Conservation (phyloP, 192 early-diverging fungal genomes). For the Pilobolus umbonatus region DNA sequence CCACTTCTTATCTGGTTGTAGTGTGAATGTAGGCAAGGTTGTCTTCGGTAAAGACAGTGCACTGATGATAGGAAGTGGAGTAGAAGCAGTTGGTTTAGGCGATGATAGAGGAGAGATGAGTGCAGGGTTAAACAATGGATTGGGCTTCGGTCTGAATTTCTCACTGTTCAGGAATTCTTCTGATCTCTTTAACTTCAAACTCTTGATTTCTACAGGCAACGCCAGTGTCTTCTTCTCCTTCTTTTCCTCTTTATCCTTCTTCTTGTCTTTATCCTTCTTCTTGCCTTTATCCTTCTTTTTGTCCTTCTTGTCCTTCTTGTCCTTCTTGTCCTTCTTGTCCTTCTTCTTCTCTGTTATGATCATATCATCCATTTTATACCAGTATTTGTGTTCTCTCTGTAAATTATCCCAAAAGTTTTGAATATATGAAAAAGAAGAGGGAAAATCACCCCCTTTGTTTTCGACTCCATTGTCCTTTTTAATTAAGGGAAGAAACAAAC, state of each 20-base stretch:
- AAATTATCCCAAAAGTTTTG: no score
- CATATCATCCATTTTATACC: no score
- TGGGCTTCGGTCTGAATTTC: background rate
- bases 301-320: conserved; percentile 8
- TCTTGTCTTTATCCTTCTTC: conserved; percentile 3
- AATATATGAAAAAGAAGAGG: no score
- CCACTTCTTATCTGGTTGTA: no score
- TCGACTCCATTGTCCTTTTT: no score
- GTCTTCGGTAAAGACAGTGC: no score
- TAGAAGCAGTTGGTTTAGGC: background rate
- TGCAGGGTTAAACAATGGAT: conserved; percentile 4
- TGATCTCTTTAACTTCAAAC: background rate
- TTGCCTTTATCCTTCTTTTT: background rate
- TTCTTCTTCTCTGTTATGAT: no score
- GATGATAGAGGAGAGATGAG: conserved; percentile 3
- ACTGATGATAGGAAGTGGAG: no score
- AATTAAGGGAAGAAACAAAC: no score
- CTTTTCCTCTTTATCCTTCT: conserved; percentile 12
- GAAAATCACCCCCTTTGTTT: no score
- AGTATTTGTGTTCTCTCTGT: no score
- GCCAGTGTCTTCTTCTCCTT: background rate
- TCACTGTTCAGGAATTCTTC: background rate
- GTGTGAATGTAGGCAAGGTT: no score
- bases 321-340: conserved; percentile 4
- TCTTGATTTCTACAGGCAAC: background rate